Percentiles rank a stretch among this genome's conserved stretches.
These are phyloP conservation scores for Knufia fluminis DNA, from an alignment of 2,329 filamentous ascomycete species.

Conservation along the genomic window DNA sequence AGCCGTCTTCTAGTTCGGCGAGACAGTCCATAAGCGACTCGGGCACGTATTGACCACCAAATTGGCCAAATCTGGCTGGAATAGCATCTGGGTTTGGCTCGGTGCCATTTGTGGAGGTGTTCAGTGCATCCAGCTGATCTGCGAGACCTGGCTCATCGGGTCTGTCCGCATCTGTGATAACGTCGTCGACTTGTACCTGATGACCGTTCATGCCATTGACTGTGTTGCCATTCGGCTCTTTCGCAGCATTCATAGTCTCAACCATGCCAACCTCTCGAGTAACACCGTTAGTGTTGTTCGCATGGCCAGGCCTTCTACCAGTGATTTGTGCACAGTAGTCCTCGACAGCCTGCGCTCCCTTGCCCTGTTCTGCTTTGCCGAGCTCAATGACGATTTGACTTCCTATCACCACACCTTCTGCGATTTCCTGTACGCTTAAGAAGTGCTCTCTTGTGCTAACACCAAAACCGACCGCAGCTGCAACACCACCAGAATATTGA, in stretches of 20 bases:
- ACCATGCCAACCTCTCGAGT: constrained; percentile 61
- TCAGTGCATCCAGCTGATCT: constrained; percentile 77
- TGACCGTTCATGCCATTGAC: constrained; percentile 27
- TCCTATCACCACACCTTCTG: constrained; percentile 93
- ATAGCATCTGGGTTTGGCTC: constrained; percentile 45
- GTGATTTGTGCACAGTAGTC: constrained; percentile 75
- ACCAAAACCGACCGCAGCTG: constrained; percentile 88
- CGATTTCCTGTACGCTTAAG: constrained; percentile 67
- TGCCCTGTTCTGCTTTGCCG: constrained; percentile 55
- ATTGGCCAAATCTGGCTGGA: constrained; percentile 84
- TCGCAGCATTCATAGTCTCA: constrained; percentile 55
- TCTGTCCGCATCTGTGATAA: constrained; percentile 51
- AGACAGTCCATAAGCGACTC: constrained; percentile 97
- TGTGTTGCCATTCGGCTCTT: constrained; percentile 48
- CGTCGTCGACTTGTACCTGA: constrained; percentile 54
- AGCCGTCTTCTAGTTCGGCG: constrained; percentile 79
- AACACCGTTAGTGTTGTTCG: constrained; percentile 33
- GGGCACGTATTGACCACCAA: constrained; percentile 93
- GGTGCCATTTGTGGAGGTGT: constrained; percentile 43
- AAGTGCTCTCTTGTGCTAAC: constrained; percentile 95
- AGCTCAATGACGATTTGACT: constrained; percentile 87
- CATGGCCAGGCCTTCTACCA: constrained; percentile 43
- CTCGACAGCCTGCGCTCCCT: constrained; percentile 64
- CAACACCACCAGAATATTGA: constrained; percentile 81
- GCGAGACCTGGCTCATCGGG: constrained; percentile 59